Conservation (phyloP, 352 stramenopile genomes). For the Pythium pyrilobum region DNA sequence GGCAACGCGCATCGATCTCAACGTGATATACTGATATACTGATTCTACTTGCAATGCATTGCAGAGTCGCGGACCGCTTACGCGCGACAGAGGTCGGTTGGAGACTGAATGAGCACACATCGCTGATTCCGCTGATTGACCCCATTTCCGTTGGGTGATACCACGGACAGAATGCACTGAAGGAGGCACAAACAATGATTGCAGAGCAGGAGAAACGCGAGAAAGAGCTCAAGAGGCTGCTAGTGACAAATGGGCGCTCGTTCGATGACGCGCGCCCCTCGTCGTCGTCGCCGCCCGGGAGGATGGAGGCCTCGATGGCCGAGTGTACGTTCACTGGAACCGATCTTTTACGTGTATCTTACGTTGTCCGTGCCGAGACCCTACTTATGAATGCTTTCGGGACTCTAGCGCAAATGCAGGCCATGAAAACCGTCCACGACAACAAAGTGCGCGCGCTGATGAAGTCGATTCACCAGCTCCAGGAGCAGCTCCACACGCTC, state of each 20-base stretch:
- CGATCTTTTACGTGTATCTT: too few relatives aligned
- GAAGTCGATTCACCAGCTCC: constrained; percentile 81
- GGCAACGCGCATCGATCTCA: not conserved
- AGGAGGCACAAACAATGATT: constrained; percentile 49
- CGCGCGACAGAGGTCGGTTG: constrained; percentile 42
- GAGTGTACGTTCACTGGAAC: not conserved
- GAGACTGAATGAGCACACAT: not conserved
- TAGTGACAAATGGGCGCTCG: constrained; percentile 36
- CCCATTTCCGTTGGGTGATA: too few relatives aligned
- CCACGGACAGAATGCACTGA: constrained; percentile 55
- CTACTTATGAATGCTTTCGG: too few relatives aligned
- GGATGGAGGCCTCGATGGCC: not conserved
- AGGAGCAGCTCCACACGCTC: constrained; percentile 62
- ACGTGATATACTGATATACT: not conserved
- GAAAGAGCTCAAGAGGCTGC: constrained; percentile 45
- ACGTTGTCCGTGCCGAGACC: too few relatives aligned
- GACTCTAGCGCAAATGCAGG: constrained; percentile 50
- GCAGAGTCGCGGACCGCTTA: constrained; percentile 43
- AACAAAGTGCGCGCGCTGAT: constrained; percentile 81
- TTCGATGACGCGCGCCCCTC: constrained; percentile 16
- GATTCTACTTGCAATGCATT: not conserved
- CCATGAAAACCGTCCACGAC: constrained; percentile 61
- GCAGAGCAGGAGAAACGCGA: constrained; percentile 55
- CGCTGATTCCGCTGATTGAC: not conserved
- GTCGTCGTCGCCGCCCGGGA: not conserved